phyloP scores from a whole-genome alignment of 768 basidiomycete species.

The Tremella mesenterica region DNA sequence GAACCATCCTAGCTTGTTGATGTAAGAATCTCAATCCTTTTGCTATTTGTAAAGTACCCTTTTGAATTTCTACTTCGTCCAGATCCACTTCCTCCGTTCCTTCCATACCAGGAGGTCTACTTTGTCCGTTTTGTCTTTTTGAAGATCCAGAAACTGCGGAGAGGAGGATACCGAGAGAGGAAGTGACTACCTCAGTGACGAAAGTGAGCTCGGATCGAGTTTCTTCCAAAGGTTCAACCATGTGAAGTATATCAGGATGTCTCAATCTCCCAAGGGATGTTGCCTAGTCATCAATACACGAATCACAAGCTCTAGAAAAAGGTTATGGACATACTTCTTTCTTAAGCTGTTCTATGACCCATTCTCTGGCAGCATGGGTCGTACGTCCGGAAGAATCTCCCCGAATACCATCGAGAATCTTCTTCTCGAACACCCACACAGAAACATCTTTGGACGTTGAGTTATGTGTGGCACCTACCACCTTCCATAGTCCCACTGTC shows the following conservation, averaged over 20 bases:
- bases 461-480: slow-evolving; percentile 78
- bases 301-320: neutral
- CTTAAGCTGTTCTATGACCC: slow-evolving; percentile 74
- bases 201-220: slow-evolving; percentile 79
- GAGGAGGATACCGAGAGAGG: slow-evolving; percentile 56
- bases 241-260: slow-evolving; percentile 91
- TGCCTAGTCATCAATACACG: slow-evolving; percentile 48
- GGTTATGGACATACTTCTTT: slow-evolving; percentile 54
- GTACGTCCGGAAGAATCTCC: slow-evolving; percentile 47
- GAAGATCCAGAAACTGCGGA: slow-evolving; percentile 4
- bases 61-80: slow-evolving; percentile 98
- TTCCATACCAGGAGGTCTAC: slow-evolving; percentile 44
- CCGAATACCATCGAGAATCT: slow-evolving; percentile 59
- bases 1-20: slow-evolving; percentile 80
- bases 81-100: slow-evolving; percentile 55
- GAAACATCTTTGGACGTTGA: slow-evolving; percentile 81
- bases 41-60: slow-evolving; percentile 78
- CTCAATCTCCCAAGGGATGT: slow-evolving; percentile 72
- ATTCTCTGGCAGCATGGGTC: slow-evolving; percentile 55
- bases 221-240: slow-evolving; percentile 96
- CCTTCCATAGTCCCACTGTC: slow-evolving; percentile 76
- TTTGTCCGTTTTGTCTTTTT: neutral
- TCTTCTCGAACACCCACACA: slow-evolving; percentile 88
- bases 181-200: slow-evolving; percentile 81
- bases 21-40: slow-evolving; percentile 65